phyloP scores from a whole-genome alignment of 2,329 filamentous ascomycete species.

The Teratosphaeria destructans region DNA sequence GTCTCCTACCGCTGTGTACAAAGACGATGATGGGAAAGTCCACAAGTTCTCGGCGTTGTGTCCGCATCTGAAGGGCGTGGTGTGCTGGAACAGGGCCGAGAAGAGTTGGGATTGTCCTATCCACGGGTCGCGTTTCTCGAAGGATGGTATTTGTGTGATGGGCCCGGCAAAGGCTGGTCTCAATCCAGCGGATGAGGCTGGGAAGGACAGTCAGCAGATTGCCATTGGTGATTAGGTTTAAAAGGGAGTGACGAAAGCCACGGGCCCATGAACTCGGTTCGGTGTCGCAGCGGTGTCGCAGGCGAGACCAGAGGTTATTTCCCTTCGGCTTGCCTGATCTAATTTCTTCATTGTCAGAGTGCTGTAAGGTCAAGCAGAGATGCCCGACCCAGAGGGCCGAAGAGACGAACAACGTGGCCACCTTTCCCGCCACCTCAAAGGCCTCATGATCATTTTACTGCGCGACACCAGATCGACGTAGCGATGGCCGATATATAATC shows the following conservation, averaged over 20 bases:
- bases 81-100: slow-evolving; percentile 46
- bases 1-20: slow-evolving; percentile 47
- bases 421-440: too few relatives aligned
- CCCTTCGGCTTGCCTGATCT: not conserved
- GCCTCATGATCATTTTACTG: too few relatives aligned
- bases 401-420: too few relatives aligned
- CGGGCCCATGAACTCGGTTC: not conserved
- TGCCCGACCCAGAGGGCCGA: too few relatives aligned
- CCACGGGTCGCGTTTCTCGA: slow-evolving; percentile 34
- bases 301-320: not conserved
- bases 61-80: slow-evolving; percentile 46
- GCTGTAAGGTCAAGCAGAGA: too few relatives aligned
- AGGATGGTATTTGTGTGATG: slow-evolving; percentile 31
- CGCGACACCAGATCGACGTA: too few relatives aligned
- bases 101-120: slow-evolving; percentile 31
- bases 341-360: too few relatives aligned
- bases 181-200: slow-evolving; percentile 22
- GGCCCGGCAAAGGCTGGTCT: slow-evolving; percentile 32
- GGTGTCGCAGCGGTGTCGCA: not conserved
- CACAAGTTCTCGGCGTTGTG: slow-evolving; percentile 45
- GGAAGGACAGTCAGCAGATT: slow-evolving; percentile 6
- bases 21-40: slow-evolving; percentile 43
- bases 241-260: not conserved
- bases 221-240: not conserved
- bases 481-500: too few relatives aligned